Conservation (phyloP, 176 grass and related monocot species). For the Sorghum bicolor region Sorghum_bicolor_NCBIv3 NC_012875.2:385501-386000, state of each 20-base stretch:
- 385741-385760: conserved; percentile 62
- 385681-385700: neutral
- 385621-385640: neutral
- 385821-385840: neutral
- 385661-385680: conserved; percentile 13
- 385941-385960: no score
- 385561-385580: conserved; percentile 7
- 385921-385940: no score
- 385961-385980: no score
- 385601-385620: conserved; percentile 19
- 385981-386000: no score
- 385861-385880: neutral
- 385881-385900: no score
- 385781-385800: conserved; percentile 22
- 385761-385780: conserved; percentile 92
- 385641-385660: neutral
- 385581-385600: conserved; percentile 8
- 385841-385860: neutral
- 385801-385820: conserved; percentile 22
- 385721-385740: conserved; percentile 85
- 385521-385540: neutral
- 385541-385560: neutral
- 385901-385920: no score
- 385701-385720: conserved; percentile 49
- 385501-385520: neutral